phyloP scores from a whole-genome alignment of 192 early-diverging fungal species.

The Piromyces finnis region DNA sequence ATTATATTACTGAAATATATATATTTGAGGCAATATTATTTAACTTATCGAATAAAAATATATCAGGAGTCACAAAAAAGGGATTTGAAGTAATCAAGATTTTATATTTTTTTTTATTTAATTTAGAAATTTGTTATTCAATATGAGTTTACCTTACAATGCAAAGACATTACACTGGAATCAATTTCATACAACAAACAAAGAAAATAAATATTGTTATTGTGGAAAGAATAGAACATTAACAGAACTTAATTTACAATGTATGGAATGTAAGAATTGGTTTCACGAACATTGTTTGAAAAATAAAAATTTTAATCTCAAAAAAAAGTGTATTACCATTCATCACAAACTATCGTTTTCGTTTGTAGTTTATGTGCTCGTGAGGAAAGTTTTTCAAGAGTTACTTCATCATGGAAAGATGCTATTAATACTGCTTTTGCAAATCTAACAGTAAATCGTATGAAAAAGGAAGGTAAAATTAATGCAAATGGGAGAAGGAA shows the following conservation, averaged over 20 bases:
- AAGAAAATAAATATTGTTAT: background rate
- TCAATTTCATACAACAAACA: background rate
- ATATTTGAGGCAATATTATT: too few species aligned
- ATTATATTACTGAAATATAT: too few species aligned
- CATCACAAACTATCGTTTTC: conserved; percentile 44
- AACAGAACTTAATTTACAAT: conserved; percentile 30
- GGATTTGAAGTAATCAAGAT: too few species aligned
- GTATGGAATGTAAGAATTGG: conserved; percentile 41
- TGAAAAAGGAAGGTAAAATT: conserved; percentile 11
- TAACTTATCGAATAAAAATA: too few species aligned
- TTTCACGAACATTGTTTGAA: conserved; percentile 35
- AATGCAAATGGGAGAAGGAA: conserved; percentile 10
- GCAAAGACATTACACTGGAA: background rate
- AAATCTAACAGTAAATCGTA: conserved; percentile 32
- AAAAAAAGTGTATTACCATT: conserved; percentile 28
- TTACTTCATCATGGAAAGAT: conserved; percentile 46
- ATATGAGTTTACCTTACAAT: background rate
- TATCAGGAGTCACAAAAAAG: too few species aligned
- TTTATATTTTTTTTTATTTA: too few species aligned
- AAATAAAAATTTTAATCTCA: conserved; percentile 3
- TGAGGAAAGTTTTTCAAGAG: conserved; percentile 26
- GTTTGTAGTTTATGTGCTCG: conserved; percentile 20
- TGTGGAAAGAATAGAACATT: conserved; percentile 14
- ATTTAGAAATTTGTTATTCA: background rate
- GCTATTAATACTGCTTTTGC: conserved; percentile 40